phyloP scores from a whole-genome alignment of 169 alveolate genomes.

The Plasmodium falciparum region DNA sequence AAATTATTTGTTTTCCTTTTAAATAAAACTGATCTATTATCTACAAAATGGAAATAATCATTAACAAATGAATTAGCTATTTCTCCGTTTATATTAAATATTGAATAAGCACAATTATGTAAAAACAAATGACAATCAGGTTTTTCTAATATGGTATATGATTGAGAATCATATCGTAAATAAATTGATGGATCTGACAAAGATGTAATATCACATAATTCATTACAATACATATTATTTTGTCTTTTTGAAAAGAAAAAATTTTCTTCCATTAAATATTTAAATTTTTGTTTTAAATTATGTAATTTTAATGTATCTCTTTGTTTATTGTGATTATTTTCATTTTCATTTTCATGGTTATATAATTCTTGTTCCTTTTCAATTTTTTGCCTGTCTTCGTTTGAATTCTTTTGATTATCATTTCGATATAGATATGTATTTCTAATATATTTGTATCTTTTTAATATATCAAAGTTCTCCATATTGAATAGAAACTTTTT shows the following conservation, averaged over 20 bases:
- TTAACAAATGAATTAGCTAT: conserved; percentile 50
- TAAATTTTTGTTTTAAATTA: conserved; percentile 33
- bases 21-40: conserved; percentile 35
- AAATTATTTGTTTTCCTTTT: conserved; percentile 25
- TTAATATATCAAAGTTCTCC: conserved; percentile 57
- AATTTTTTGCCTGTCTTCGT: background rate
- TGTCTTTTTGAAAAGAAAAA: conserved; percentile 58
- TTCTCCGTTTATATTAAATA: conserved; percentile 60
- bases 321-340: conserved; percentile 8
- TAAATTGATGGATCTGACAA: conserved; percentile 60
- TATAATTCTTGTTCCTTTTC: no score
- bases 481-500: conserved; percentile 42
- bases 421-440: background rate
- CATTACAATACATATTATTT: conserved; percentile 31
- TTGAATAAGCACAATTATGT: conserved; percentile 67
- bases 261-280: conserved; percentile 69
- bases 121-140: conserved; percentile 65
- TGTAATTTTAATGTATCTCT: conserved; percentile 31
- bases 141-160: conserved; percentile 64
- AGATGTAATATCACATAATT: conserved; percentile 40
- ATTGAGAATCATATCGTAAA: conserved; percentile 63
- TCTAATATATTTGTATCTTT: conserved; percentile 46
- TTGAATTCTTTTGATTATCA: background rate
- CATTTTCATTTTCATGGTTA: background rate
- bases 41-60: conserved; percentile 56